phyloP scores from a whole-genome alignment of 805 yeast species.

The Cephaloascus fragrans region DNA sequence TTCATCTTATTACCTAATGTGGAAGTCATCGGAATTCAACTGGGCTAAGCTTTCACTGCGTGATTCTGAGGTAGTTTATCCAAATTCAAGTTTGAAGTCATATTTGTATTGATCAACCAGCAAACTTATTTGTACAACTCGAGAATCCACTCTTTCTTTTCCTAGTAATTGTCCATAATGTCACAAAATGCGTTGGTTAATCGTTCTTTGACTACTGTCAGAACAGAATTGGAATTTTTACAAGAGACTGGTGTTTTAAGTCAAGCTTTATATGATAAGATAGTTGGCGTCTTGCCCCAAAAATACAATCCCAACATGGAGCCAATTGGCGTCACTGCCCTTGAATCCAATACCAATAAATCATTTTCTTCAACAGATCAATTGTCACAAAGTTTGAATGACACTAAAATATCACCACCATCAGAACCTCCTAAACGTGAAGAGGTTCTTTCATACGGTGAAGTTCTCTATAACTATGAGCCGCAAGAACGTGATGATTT shows the following conservation, averaged over 20 bases:
- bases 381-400: conserved; percentile 1
- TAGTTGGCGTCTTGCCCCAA: conserved; percentile 44
- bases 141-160: no score
- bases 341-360: background rate
- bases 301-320: conserved; percentile 42
- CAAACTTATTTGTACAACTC: no score
- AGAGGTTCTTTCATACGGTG: conserved; percentile 21
- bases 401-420: conserved; percentile 3
- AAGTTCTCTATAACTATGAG: conserved; percentile 65
- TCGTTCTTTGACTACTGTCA: conserved; percentile 66
- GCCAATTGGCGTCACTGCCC: conserved; percentile 27
- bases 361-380: conserved; percentile 1
- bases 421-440: conserved; percentile 2
- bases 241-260: conserved; percentile 66
- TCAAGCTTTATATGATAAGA: conserved; percentile 39
- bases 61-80: no score
- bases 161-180: no score
- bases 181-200: conserved; percentile 50
- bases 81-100: no score
- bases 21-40: no score
- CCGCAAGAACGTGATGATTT: conserved; percentile 76
- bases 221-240: conserved; percentile 75
- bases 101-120: no score
- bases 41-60: no score
- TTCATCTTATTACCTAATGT: no score